These are phyloP conservation scores for Fallopia convolvulus DNA, from an alignment of 148 eudicot species.

Conservation along the genomic window DNA sequence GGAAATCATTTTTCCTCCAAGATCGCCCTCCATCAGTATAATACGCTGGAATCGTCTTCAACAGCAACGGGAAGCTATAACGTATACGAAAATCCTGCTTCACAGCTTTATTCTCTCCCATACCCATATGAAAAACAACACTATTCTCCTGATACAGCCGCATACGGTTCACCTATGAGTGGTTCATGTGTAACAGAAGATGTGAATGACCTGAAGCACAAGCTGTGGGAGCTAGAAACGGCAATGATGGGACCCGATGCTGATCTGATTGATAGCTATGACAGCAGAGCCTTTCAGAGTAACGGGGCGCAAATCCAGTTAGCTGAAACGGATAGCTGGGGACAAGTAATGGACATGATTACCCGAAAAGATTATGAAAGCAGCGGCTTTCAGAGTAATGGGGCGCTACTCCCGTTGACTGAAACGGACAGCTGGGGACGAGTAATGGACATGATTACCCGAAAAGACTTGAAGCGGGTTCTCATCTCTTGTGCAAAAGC, in stretches of 20 bases:
- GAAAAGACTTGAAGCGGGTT: conserved; percentile 34
- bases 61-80: conserved; percentile 23
- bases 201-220: conserved; percentile 29
- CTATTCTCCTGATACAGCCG: conserved; percentile 21
- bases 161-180: conserved; percentile 28
- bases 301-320: conserved; percentile 9
- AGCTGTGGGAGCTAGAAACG: conserved; percentile 40
- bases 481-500: conserved; percentile 46
- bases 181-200: conserved; percentile 36
- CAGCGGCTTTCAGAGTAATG: conserved; percentile 13
- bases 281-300: conserved; percentile 13
- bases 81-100: conserved; percentile 23
- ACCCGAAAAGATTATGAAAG: conserved; percentile 21
- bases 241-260: conserved; percentile 54
- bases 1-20: conserved; percentile 17
- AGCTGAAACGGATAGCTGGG: conserved; percentile 31
- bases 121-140: conserved; percentile 17
- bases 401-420: background rate
- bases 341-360: conserved; percentile 34
- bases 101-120: conserved; percentile 24
- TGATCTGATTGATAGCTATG: conserved; percentile 25
- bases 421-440: conserved; percentile 37
- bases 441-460: conserved; percentile 35
- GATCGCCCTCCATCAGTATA: conserved; percentile 21
- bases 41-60: conserved; percentile 36